Evolutionary conservation across 495 filamentous ascomycete species (phyloP).

Genomic region (Podospora pseudocomata): DNA sequence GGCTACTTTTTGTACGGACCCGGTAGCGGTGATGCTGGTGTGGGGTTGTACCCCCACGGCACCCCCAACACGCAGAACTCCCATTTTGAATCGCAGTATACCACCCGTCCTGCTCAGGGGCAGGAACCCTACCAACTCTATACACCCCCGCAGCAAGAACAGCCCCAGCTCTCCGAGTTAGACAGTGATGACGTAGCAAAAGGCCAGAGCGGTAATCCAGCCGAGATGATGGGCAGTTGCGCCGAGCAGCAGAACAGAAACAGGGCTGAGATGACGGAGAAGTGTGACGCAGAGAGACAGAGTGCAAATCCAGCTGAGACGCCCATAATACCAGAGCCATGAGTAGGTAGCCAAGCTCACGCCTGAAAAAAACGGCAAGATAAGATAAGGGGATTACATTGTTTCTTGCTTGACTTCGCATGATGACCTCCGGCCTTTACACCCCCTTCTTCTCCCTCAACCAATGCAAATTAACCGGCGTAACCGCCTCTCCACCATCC

Average conservation of each 20-base stretch:
- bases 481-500: conserved; percentile 50
- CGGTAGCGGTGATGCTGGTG: not conserved
- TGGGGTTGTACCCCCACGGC: not conserved
- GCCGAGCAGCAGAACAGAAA: too few species aligned
- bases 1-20: conserved; percentile 1
- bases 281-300: not conserved
- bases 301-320: too few species aligned
- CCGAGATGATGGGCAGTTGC: conserved; percentile 7
- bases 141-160: not conserved
- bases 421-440: not conserved
- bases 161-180: conserved; percentile 16
- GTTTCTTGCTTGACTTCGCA: too few species aligned
- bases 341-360: too few species aligned
- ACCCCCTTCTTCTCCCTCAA: conserved; percentile 24
- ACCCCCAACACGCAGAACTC: not conserved
- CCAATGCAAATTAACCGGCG: conserved; percentile 61
- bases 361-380: too few species aligned
- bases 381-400: too few species aligned
- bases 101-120: not conserved
- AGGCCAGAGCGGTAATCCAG: conserved; percentile 13
- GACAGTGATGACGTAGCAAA: conserved; percentile 5
- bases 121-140: not conserved
- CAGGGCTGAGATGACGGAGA: conserved; percentile 18
- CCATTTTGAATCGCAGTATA: not conserved
- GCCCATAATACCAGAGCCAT: too few species aligned